Conservation (phyloP, 805 yeast species). For the Candida nanaspora region DNA sequence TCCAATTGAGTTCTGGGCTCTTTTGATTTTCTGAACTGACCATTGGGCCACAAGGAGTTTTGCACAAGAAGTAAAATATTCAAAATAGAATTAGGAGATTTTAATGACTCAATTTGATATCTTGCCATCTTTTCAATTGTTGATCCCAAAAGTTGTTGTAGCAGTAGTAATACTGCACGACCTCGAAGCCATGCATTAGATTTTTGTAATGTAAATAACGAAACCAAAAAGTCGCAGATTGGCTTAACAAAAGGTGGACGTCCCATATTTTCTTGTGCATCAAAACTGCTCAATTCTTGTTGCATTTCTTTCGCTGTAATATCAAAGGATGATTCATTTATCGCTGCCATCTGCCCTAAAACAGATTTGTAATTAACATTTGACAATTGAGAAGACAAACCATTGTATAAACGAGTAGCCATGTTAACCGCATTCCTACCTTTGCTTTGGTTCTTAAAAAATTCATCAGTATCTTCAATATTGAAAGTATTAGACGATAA, state of each 20-base stretch:
- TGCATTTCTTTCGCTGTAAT: slow-evolving; percentile 35
- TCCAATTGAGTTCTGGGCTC: slow-evolving; percentile 41
- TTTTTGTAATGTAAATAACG: slow-evolving; percentile 53
- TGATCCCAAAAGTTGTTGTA: slow-evolving; percentile 83
- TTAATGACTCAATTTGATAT: slow-evolving; percentile 31
- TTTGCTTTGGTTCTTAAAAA: slow-evolving; percentile 6
- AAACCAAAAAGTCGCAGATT: slow-evolving; percentile 66
- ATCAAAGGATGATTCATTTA: not conserved
- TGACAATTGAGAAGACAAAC: slow-evolving; percentile 19
- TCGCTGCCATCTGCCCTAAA: no score
- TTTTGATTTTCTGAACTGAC: slow-evolving; percentile 34
- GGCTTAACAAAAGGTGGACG: slow-evolving; percentile 64
- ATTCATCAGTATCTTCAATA: slow-evolving; percentile 9
- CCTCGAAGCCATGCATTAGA: slow-evolving; percentile 80
- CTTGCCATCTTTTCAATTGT: slow-evolving; percentile 66
- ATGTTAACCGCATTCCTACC: slow-evolving; percentile 13
- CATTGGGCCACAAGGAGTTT: slow-evolving; percentile 43
- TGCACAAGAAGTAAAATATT: slow-evolving; percentile 27
- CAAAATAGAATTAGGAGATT: slow-evolving; percentile 39
- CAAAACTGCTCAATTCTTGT: slow-evolving; percentile 45
- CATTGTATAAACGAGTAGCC: slow-evolving; percentile 25
- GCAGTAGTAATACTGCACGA: slow-evolving; percentile 67
- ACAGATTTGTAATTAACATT: not conserved
- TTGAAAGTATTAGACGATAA: slow-evolving; percentile 64
- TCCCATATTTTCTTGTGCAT: slow-evolving; percentile 14